Percentiles rank a stretch among this genome's conserved stretches.
phyloP scores from a whole-genome alignment of 225 moss, liverwort and hornwort species.

The Antitrichia curtipendula region DNA sequence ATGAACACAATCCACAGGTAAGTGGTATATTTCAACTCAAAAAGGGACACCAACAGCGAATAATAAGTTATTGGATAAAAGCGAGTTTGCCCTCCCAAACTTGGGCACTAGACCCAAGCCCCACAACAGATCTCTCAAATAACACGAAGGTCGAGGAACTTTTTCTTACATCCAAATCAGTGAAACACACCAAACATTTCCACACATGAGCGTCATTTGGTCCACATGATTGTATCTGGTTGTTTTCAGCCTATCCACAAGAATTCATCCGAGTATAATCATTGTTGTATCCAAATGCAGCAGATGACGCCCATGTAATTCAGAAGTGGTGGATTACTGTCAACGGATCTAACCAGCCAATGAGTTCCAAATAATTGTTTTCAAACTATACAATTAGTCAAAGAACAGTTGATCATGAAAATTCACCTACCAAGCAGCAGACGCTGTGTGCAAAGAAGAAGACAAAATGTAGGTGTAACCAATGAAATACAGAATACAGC shows the following conservation, averaged over 20 bases:
- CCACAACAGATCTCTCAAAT: neutral
- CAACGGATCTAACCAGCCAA: neutral
- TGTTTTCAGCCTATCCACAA: constrained; percentile 9
- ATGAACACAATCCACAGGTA: neutral
- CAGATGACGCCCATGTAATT: neutral
- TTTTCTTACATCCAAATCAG: constrained; percentile 2
- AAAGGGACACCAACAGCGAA: neutral
- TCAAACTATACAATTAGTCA: neutral
- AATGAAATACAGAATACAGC: neutral
- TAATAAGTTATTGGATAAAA: neutral
- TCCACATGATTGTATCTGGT: constrained; percentile 11
- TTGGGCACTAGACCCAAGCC: neutral
- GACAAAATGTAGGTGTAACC: neutral
- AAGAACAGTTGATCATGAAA: neutral
- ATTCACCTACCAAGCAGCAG: neutral
- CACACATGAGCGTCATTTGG: neutral
- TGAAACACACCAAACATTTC: constrained; percentile 18
- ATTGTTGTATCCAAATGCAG: neutral
- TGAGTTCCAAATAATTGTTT: neutral
- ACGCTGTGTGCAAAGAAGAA: neutral
- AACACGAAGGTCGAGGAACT: neutral
- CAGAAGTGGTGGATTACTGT: neutral
- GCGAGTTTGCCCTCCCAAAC: neutral
- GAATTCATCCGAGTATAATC: neutral
- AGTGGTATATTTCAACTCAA: neutral